Evolutionary conservation across 768 basidiomycete species (phyloP), one percentile per base, ranked within the genome.

Genomic region (Kwoniella bestiolae): DNA sequence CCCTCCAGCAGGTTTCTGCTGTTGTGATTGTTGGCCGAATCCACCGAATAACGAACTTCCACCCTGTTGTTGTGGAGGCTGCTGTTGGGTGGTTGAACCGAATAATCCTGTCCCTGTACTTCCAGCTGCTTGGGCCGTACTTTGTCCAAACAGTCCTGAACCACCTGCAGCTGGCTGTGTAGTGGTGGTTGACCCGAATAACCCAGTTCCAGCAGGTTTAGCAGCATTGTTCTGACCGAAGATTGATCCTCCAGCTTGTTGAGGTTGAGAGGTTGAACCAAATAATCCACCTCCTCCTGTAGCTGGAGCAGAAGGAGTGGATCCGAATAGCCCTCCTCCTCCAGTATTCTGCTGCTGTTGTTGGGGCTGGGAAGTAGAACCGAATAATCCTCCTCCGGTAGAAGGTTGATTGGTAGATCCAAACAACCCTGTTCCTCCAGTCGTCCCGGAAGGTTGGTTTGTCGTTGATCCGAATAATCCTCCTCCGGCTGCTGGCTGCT

Each of bases 41-140:
- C 38, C 56, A 18, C 56, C 63, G 31, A 52, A 52, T 25, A 67
- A 67, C 3, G 60, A 46, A 21, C 47, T 51, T 7, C 50, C 49
- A 23, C 60, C 66, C 5, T 29, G 38, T 67, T 68, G 61, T 57
- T 61, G 60, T 9, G n/a, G 57, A 11, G 60, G 65, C 35, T 65
- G 63, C 32, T 61, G 65, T 60, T 49, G 67, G 18, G 58, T 47
- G 8, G 63, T 66, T 8, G 73, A 70, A 35, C 74, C 71, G 32
- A 75, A 75, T 9, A 72, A 63, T 47, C 68, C 65, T n/a, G 55
- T 52, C 9, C 41, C 38, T 14, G 44, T 44, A 8, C 25, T 47
- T n/a, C n/a, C n/a, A 47, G 53, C 4, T 26, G 51, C 60, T 38
- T 62, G 31, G 31, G 66, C 44, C 3, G 31, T 44, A 46, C 25